Base-by-base conservation (phyloP, 2,329 filamentous ascomycete genomes). In the Aspergillus fructus region DNA sequence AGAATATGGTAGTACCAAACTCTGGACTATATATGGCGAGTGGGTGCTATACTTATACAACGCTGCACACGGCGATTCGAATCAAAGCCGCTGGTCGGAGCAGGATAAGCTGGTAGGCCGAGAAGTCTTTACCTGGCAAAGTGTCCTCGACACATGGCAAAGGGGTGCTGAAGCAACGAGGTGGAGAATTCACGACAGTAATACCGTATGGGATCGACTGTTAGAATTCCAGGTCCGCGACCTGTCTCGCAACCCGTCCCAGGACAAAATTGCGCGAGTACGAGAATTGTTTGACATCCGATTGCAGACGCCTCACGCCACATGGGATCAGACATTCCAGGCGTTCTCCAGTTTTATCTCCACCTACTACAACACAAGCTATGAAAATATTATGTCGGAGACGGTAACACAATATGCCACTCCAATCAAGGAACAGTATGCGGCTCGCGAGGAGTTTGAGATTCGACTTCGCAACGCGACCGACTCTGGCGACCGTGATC, bases 21-120 rank as follows among this genome's bases (percentile, higher is more conserved):
- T 88, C 6, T 88, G 85, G 85, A 73, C 76, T n/a, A 77, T 82
- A 9, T 88, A 86, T 64, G 84, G 82, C 21, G 82, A 87, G 59
- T 88, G 83, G 78, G 77, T 87, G 59, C 74, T 81, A 37, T 77
- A 81, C 55, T 79, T 85, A 27, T 83, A 85, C 64, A 79, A 79
- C 27, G 79, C 81, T 51, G 81, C 73, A 72, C 49, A 79, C 76
- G 70, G 76, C 72, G 61, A 74, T 73, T 49, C 71, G 67, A 62
- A 64, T 37, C 66, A 71, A 53, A 64, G 70, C 55, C 67, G 71
- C 23, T 74, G 75, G 84, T 76, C 80, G 2, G 83, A 84, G 54
- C 82, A 87, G 58, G 85, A 88, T 63, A 80, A 77, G 53, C 67
- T 81, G 43, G 73, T 86, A 47, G 85, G 83, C 49, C 79, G 79